phyloP scores from a whole-genome alignment of 2,329 filamentous ascomycete species.

The Exophiala sp. region DNA sequence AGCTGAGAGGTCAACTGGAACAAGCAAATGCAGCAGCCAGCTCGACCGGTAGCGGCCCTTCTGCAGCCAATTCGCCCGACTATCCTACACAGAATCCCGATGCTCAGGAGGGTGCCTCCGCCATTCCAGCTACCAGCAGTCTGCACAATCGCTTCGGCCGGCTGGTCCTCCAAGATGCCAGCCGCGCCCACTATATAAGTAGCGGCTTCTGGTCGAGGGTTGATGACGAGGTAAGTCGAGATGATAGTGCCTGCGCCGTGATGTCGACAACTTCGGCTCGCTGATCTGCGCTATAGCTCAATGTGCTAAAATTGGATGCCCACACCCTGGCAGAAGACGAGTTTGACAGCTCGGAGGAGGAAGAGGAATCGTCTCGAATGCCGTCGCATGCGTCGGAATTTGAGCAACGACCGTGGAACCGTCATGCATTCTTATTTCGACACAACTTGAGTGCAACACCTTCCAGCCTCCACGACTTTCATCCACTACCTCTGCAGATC shows the following conservation, averaged over 20 bases:
- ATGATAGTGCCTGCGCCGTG: neutral
- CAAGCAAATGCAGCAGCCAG: slow-evolving; percentile 36
- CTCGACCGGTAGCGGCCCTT: slow-evolving; percentile 30
- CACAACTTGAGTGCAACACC: slow-evolving; percentile 36
- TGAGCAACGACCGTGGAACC: slow-evolving; percentile 42
- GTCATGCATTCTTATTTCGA: slow-evolving; percentile 52
- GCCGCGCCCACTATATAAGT: slow-evolving; percentile 57
- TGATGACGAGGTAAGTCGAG: slow-evolving; percentile 53
- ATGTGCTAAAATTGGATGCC: slow-evolving; percentile 40
- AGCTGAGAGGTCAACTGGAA: slow-evolving; percentile 47
- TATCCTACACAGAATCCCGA: slow-evolving; percentile 20
- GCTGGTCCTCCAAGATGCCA: slow-evolving; percentile 57
- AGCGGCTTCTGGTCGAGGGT: slow-evolving; percentile 60
- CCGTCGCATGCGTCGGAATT: slow-evolving; percentile 36
- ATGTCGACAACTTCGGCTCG: slow-evolving; percentile 7
- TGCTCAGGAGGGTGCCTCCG: slow-evolving; percentile 17
- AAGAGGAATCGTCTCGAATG: slow-evolving; percentile 31
- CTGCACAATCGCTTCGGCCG: slow-evolving; percentile 50
- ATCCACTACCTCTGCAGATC: slow-evolving; percentile 54
- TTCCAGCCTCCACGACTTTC: slow-evolving; percentile 40
- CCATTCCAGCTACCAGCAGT: slow-evolving; percentile 6
- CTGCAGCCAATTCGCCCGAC: slow-evolving; percentile 31
- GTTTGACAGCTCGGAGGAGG: slow-evolving; percentile 36
- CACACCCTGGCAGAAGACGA: slow-evolving; percentile 35
- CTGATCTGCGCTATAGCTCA: slow-evolving; percentile 37